A percentile compares a stretch with the other conserved stretches of the same genome.
These are phyloP conservation scores for Mortierella antarctica DNA, from an alignment of 192 early-diverging fungal species.

Conservation along the genomic window DNA sequence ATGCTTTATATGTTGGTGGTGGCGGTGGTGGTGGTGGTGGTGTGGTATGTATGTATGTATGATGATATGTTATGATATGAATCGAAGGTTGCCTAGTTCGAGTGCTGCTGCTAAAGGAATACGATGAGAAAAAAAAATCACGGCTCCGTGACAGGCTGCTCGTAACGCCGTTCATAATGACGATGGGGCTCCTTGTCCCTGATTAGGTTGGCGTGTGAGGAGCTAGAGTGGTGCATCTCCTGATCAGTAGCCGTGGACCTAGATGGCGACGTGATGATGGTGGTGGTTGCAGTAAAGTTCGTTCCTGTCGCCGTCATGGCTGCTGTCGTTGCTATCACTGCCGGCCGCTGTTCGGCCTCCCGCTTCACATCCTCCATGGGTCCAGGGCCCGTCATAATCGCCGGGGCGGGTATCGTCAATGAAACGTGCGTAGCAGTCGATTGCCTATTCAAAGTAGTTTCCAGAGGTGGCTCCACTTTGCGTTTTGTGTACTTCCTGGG, in stretches of 20 bases:
- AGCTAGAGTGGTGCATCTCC: not conserved
- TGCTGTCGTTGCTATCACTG: not conserved
- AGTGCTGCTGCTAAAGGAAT: not conserved
- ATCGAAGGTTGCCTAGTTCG: no score
- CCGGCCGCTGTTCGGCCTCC: not conserved
- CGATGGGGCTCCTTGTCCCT: slow-evolving; percentile 5
- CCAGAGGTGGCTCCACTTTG: not conserved
- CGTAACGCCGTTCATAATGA: slow-evolving; percentile 12
- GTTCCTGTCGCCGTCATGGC: not conserved
- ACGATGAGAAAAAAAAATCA: slow-evolving; percentile 8
- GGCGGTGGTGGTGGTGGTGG: no score
- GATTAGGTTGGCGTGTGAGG: not conserved
- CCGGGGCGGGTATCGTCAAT: not conserved
- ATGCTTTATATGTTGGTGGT: not conserved
- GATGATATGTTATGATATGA: slow-evolving; percentile 2
- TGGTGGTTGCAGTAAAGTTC: not conserved
- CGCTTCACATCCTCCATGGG: slow-evolving; percentile 24
- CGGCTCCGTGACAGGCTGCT: slow-evolving; percentile 17
- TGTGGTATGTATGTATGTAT: slow-evolving; percentile 3
- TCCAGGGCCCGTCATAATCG: slow-evolving; percentile 3
- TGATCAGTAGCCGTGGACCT: not conserved
- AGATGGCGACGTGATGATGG: not conserved
- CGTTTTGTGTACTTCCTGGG: slow-evolving; percentile 45
- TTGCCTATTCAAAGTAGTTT: not conserved
- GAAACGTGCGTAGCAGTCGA: not conserved